Base-by-base conservation (phyloP, 2,329 filamentous ascomycete genomes). In the Ilyonectria destructans region DNA sequence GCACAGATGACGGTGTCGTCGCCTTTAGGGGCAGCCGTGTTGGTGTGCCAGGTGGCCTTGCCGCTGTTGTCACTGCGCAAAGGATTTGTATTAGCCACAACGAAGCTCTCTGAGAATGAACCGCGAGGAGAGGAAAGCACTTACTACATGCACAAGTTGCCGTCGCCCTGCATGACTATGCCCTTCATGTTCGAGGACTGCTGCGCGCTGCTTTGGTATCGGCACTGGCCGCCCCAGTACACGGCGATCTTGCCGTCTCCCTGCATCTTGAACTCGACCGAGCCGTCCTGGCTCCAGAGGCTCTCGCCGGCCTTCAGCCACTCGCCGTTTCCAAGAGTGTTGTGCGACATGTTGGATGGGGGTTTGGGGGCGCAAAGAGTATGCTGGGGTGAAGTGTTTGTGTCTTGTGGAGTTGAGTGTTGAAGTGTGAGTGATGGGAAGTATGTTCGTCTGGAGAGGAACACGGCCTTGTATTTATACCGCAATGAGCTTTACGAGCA, bases 91-190 rank as follows among this genome's bases (percentile, higher is more conserved):
- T 72, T 4, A 71, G 62, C 5, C 35, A 56, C 6, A 26, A 35
- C 37, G 29, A 45, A 12, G 23, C 9, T 7, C 40, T 31, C 33
- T n/a, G 17, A n/a, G 15, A 33, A 52, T 7, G 21, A 33, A 17
- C 26, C 26, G 10, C 0, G 5, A 15, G 7, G 9, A 0, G 7
- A 1, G 4, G 0, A 2, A 9, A 8, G 4, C 33, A 76, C 79
- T 66, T 74, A 80, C 78, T 80, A 79, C n/a, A 80, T 67, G 65
- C 69, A 73, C 13, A 80, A 48, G 65, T 79, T 80, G 9, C 79
- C 78, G 35, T 80, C 79, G 0, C 60, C 65, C 66, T 80, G 77
- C 71, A 80, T 75, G 15, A 66, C 52, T 26, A 78, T 43, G 48
- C 78, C 77, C 69, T 80, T 79, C 26, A 78, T 62, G 23, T 78